phyloP scores from a whole-genome alignment of 345 rosid species.

The Brassica nigra region DNA sequence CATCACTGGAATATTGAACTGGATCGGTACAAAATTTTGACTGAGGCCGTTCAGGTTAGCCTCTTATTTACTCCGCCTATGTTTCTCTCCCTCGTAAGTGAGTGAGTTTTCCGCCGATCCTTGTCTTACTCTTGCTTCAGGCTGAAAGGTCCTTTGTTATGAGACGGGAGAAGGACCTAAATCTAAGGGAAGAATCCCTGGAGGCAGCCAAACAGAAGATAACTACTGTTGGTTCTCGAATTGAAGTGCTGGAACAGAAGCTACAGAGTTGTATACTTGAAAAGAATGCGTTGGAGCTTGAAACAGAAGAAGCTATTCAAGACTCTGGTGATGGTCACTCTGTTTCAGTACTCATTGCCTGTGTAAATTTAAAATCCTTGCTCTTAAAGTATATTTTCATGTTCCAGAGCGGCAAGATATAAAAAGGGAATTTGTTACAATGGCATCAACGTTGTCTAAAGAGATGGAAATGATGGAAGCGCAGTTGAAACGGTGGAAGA shows the following conservation, averaged over 20 bases:
- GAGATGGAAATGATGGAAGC: constrained; percentile 95
- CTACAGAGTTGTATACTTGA: constrained; percentile 71
- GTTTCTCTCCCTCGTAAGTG: constrained; percentile 22
- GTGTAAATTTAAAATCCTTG: constrained; percentile 16
- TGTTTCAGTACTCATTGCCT: constrained; percentile 28
- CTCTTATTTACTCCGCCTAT: constrained; percentile 28
- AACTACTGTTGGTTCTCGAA: constrained; percentile 56
- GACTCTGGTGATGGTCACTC: constrained; percentile 63
- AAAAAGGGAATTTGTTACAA: constrained; percentile 75
- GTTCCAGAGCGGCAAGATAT: constrained; percentile 82
- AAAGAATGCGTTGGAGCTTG: constrained; percentile 84
- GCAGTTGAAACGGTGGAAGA: constrained; percentile 91
- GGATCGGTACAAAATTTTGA: constrained; percentile 64
- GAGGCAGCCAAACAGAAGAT: constrained; percentile 63
- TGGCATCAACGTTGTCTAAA: constrained; percentile 92
- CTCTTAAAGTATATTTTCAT: constrained; percentile 23
- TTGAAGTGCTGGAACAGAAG: constrained; percentile 71
- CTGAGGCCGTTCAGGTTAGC: constrained; percentile 74
- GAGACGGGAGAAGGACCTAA: constrained; percentile 84
- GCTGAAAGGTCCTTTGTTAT: constrained; percentile 67
- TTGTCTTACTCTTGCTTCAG: constrained; percentile 54
- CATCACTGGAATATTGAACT: constrained; percentile 77
- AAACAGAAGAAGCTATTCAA: constrained; percentile 81
- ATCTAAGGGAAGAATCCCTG: constrained; percentile 59
- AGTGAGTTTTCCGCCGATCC: constrained; percentile 19